These are phyloP conservation scores for Glycine soja DNA, from an alignment of 306 rosid genomes.

Conservation along the genomic window DNA sequence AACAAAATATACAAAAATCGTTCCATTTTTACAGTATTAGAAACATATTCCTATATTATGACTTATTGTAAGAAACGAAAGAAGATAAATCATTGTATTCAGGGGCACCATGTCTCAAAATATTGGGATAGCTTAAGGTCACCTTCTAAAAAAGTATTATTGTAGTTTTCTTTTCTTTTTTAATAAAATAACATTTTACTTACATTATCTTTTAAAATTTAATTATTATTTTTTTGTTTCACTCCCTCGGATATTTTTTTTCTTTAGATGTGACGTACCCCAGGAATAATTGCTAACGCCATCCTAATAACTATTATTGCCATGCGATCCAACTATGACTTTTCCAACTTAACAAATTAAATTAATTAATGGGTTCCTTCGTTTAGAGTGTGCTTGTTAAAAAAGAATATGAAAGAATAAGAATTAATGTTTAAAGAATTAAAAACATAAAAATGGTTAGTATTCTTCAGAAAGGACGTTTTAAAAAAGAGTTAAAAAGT, in stretches of 20 bases:
- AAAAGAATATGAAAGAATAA: not conserved
- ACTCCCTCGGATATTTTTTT: not conserved
- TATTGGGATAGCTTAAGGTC: not conserved
- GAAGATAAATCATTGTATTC: not conserved
- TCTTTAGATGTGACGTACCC: not conserved
- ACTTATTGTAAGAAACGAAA: not conserved
- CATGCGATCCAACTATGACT: not conserved
- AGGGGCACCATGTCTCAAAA: not conserved
- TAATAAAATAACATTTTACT: not conserved
- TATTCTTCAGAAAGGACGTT: not conserved
- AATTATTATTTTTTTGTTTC: not conserved
- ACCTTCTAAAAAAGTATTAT: not conserved
- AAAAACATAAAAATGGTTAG: not conserved
- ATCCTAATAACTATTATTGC: not conserved
- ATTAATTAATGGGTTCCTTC: not conserved
- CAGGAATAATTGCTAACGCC: not conserved
- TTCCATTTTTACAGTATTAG: not conserved
- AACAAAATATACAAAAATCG: not conserved
- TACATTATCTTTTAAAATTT: not conserved
- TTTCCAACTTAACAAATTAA: not conserved
- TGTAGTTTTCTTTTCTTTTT: not conserved
- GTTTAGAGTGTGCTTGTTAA: not conserved
- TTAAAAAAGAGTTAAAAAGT: not conserved
- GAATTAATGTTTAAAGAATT: not conserved
- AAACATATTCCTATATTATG: not conserved